Percentiles rank a stretch among this genome's conserved stretches.
These are phyloP conservation scores for Coemansia reversa DNA, from an alignment of 192 early-diverging fungal species.

Conservation along the genomic window DNA sequence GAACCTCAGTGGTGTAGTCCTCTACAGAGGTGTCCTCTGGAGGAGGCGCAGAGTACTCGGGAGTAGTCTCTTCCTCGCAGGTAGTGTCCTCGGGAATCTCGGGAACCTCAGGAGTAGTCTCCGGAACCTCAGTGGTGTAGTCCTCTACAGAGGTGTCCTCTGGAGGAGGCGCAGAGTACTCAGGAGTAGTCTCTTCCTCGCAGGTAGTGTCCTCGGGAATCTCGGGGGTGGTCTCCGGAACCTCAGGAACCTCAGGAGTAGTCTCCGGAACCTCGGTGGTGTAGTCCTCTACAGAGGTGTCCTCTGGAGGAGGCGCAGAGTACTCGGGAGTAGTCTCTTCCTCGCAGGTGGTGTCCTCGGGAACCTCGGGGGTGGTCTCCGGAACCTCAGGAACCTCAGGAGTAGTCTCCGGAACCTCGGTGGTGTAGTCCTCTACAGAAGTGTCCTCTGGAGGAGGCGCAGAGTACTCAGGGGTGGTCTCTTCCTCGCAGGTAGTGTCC, in stretches of 20 bases:
- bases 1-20: conserved; percentile 11
- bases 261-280: conserved; percentile 10
- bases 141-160: conserved; percentile 9
- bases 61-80: conserved; percentile 1
- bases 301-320: conserved; percentile 1
- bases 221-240: too few species aligned
- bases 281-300: conserved; percentile 14
- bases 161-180: too few species aligned
- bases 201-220: too few species aligned
- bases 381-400: conserved; percentile 5
- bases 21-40: conserved; percentile 1
- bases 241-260: conserved; percentile 4
- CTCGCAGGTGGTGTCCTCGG: conserved; percentile 13
- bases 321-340: conserved; percentile 15
- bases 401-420: conserved; percentile 5
- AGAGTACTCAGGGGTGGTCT: too few species aligned
- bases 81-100: not conserved
- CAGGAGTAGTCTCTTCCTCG: not conserved
- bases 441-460: too few species aligned
- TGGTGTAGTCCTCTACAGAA: conserved; percentile 16
- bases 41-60: conserved; percentile 14
- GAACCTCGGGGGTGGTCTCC: conserved; percentile 10
- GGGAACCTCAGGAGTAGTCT: not conserved
- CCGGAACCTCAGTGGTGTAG: conserved; percentile 1
- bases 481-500: conserved; percentile 6